phyloP scores from a whole-genome alignment of 208 protist genomes.

The Leishmania braziliensis region DNA sequence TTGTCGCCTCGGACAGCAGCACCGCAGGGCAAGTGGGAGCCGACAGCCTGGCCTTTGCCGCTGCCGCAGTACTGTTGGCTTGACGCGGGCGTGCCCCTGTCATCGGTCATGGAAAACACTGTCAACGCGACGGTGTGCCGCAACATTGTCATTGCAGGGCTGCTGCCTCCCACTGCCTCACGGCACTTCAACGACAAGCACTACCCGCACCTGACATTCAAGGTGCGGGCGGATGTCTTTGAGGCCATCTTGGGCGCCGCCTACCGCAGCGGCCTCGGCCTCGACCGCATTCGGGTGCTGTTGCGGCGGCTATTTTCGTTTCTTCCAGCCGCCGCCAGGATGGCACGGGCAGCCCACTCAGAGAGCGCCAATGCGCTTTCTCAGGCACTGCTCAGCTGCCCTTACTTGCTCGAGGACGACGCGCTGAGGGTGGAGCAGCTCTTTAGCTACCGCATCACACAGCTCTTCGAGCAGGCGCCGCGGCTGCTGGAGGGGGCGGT shows the following conservation, averaged over 20 bases:
- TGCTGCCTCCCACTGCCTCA: slow-evolving; percentile 45
- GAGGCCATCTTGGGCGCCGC: slow-evolving; percentile 68
- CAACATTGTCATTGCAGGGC: slow-evolving; percentile 52
- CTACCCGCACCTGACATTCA: slow-evolving; percentile 20
- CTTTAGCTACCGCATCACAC: slow-evolving; percentile 17
- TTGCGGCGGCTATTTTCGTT: slow-evolving; percentile 46
- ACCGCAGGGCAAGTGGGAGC: not conserved
- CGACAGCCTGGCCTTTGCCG: not conserved
- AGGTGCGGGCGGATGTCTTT: slow-evolving; percentile 70
- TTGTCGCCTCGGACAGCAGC: too few relatives aligned
- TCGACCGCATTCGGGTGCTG: slow-evolving; percentile 48
- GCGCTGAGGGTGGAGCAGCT: slow-evolving; percentile 5
- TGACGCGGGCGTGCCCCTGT: not conserved
- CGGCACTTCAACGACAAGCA: slow-evolving; percentile 31
- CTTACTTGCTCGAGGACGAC: slow-evolving; percentile 19
- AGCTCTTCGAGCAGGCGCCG: slow-evolving; percentile 21
- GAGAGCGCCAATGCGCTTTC: not conserved
- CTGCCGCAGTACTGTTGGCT: slow-evolving; percentile 20
- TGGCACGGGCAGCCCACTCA: not conserved
- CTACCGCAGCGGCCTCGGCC: slow-evolving; percentile 39
- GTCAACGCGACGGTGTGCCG: slow-evolving; percentile 34
- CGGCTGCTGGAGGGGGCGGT: slow-evolving; percentile 2
- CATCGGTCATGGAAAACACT: slow-evolving; percentile 10
- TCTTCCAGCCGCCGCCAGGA: slow-evolving; percentile 19
- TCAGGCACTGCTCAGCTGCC: slow-evolving; percentile 12